These are phyloP conservation scores for Oenanthe javanica DNA, from an alignment of 140 eudicot genomes.

Conservation along the genomic window DNA sequence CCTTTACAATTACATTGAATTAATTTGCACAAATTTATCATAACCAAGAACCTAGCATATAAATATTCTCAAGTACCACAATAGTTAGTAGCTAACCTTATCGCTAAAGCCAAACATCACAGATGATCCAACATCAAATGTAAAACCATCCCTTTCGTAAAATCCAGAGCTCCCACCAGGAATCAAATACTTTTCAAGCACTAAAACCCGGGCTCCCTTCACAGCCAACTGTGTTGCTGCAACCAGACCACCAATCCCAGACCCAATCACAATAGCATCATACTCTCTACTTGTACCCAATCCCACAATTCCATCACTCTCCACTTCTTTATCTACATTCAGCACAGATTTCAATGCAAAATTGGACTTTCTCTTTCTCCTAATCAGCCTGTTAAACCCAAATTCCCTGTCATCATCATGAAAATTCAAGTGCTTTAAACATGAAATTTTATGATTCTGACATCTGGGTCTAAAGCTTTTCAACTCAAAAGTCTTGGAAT, in stretches of 20 bases:
- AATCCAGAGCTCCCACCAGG: constrained; percentile 99
- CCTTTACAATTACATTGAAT: background rate
- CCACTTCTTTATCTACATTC: constrained; percentile 35
- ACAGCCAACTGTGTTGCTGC: constrained; percentile 97
- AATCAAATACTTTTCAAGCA: constrained; percentile 84
- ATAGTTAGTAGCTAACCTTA: constrained; percentile 42
- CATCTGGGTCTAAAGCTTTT: constrained; percentile 19
- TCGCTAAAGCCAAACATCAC: constrained; percentile 98
- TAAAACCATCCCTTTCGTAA: constrained; percentile 87
- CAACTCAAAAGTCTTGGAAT: constrained; percentile 15
- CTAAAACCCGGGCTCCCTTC: constrained; percentile 88
- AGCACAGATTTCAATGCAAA: constrained; percentile 40
- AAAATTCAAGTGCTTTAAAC: constrained; percentile 13
- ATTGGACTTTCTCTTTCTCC: constrained; percentile 12
- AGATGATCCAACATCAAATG: constrained; percentile 91
- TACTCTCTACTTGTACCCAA: constrained; percentile 24
- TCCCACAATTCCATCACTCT: constrained; percentile 29
- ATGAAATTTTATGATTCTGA: constrained; percentile 25
- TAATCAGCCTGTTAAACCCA: constrained; percentile 10
- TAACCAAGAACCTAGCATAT: background rate
- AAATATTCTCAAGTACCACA: background rate
- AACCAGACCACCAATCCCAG: constrained; percentile 97
- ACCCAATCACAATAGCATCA: constrained; percentile 96
- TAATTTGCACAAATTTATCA: background rate
- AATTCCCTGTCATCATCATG: constrained; percentile 9